Base-by-base conservation (phyloP, 768 basidiomycete species). In the Russula foetens region DNA sequence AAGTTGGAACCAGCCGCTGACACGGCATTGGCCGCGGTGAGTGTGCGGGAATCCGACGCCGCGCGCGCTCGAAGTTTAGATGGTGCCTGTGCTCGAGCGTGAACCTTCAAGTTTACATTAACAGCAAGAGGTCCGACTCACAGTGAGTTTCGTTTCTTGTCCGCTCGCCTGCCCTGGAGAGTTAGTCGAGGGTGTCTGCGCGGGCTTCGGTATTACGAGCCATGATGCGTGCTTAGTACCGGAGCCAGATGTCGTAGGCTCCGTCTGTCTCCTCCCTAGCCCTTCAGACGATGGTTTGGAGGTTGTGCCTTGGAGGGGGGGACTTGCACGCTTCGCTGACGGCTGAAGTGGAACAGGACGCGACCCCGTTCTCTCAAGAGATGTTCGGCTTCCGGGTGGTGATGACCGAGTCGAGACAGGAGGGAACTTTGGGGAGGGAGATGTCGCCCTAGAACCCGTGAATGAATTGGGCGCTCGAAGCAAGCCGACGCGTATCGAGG, bases 1-100 rank as follows among this genome's bases (percentile, higher is more conserved):
- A 45, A 28, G 46, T 33, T 63, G 12, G 62, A 47, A 57, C 35
- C 43, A 24, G 41, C 52, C 5, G 47, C 7, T 53, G 61, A 58
- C 3, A 14, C 55, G 41, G 49, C 39, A 28, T 51, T 50, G 0
- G 38, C 45, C 46, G 43, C 14, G 21, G 46, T 48, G n/a, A 57
- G 53, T 4, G 51, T 58, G 26, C 63, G 63, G n/a, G 63, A 64
- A 39, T 64, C 63, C 12, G 63, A 64, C 12, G 63, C 54, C 23
- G 63, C 54, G 29, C 63, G 63, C 5, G 63, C 63, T 28, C 63
- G 61, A 28, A 43, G 19, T 50, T 54, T 57, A 35, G 53, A 41
- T 7, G 53, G 54, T 44, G 24, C 61, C 59, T 62, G 45, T 46
- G 28, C 21, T 21, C 15, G 11, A 21, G 26, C 26, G 28, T 46